These are phyloP conservation scores for Agapanthus africanus DNA, from an alignment of 106 monocot species.

Conservation along the genomic window DNA sequence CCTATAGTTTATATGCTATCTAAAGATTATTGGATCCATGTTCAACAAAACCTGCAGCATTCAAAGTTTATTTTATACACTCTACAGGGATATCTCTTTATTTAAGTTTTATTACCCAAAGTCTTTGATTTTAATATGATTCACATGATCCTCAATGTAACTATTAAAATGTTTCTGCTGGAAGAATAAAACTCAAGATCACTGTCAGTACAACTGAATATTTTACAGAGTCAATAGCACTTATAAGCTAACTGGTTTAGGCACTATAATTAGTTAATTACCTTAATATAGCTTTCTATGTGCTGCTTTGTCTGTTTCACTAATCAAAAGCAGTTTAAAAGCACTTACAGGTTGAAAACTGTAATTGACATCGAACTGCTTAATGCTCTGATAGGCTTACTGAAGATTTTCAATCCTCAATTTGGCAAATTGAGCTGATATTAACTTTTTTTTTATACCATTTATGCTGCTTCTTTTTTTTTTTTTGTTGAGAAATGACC, in stretches of 20 bases:
- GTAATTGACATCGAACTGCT: neutral
- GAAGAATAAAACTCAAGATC: conserved; percentile 1
- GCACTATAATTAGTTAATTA: neutral
- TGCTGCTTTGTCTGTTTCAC: neutral
- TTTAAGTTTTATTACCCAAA: neutral
- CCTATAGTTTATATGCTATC: neutral
- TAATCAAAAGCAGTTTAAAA: too few relatives aligned
- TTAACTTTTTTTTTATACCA: neutral
- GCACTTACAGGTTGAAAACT: neutral
- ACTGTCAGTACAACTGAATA: neutral
- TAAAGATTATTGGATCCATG: conserved; percentile 10
- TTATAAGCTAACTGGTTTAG: neutral
- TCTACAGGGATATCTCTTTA: neutral
- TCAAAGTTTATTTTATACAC: neutral
- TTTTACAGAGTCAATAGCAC: neutral
- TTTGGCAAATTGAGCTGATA: neutral
- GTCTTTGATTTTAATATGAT: neutral
- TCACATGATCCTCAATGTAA: conserved; percentile 1
- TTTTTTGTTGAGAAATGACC: too few relatives aligned
- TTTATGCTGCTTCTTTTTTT: neutral
- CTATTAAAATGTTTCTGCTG: neutral
- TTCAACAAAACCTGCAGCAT: neutral
- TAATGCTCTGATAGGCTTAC: neutral
- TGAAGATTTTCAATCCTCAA: neutral
- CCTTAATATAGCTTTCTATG: neutral